Evolutionary conservation across 2,329 filamentous ascomycete genomes (phyloP).

Genomic region (Exophiala aquamarina): DNA sequence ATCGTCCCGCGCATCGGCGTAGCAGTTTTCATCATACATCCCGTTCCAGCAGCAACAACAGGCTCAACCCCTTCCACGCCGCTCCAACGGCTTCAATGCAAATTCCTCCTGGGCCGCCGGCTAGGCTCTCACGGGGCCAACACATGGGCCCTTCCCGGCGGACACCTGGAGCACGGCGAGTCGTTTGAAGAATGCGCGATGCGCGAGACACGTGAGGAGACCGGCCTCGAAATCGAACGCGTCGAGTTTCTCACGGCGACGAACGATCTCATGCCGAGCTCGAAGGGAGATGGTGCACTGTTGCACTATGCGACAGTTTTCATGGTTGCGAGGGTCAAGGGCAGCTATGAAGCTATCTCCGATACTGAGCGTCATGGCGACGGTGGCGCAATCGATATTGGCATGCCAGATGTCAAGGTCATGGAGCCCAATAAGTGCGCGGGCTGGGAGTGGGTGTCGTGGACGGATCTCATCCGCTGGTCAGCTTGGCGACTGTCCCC

Average conservation of each 20-base stretch:
- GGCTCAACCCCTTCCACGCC: not conserved
- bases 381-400: not conserved
- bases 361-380: too few species aligned
- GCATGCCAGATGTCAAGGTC: slow-evolving; percentile 46
- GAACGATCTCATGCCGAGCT: slow-evolving; percentile 61
- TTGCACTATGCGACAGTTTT: slow-evolving; percentile 79
- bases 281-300: not conserved
- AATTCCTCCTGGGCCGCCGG: slow-evolving; percentile 50
- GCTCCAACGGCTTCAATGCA: too few species aligned
- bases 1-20: slow-evolving; percentile 44
- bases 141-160: slow-evolving; percentile 69
- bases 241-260: slow-evolving; percentile 60
- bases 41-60: slow-evolving; percentile 1
- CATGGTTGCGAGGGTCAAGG: slow-evolving; percentile 55
- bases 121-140: slow-evolving; percentile 53
- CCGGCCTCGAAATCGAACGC: slow-evolving; percentile 58
- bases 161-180: slow-evolving; percentile 72
- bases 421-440: slow-evolving; percentile 56
- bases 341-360: too few species aligned
- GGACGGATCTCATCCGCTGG: too few species aligned
- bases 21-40: slow-evolving; percentile 47
- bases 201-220: slow-evolving; percentile 71
- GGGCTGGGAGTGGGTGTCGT: slow-evolving; percentile 54
- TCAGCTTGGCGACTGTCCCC: too few species aligned
- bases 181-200: slow-evolving; percentile 60